These are phyloP conservation scores for Daldinia decipiens DNA, from an alignment of 495 filamentous ascomycete genomes.

Conservation along the genomic window DNA sequence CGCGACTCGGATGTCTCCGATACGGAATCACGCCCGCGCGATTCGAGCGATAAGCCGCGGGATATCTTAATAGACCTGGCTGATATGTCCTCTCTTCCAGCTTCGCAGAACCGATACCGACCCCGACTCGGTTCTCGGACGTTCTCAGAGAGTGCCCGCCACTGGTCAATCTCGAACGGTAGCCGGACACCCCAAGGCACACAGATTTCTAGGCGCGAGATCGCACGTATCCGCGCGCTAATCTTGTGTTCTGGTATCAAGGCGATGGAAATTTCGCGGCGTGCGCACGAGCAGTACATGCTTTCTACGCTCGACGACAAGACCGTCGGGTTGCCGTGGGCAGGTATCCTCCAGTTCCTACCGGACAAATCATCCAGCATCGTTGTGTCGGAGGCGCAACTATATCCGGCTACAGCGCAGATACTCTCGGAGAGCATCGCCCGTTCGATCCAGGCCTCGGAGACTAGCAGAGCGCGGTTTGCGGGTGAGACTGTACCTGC, in stretches of 20 bases:
- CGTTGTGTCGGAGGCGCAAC: constrained; percentile 65
- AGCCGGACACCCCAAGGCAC: constrained; percentile 52
- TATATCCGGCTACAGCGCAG: constrained; percentile 76
- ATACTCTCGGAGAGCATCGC: constrained; percentile 68
- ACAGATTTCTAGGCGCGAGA: constrained; percentile 69
- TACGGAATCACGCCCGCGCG: constrained; percentile 45
- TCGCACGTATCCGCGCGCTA: constrained; percentile 76
- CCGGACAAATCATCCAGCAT: constrained; percentile 52
- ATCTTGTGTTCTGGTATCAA: constrained; percentile 87
- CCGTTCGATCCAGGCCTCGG: constrained; percentile 62
- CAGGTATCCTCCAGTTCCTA: constrained; percentile 50
- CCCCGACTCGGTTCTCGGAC: constrained; percentile 21
- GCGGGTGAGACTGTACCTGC: constrained; percentile 43
- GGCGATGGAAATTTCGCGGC: constrained; percentile 77
- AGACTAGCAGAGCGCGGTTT: constrained; percentile 61
- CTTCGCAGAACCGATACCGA: constrained; percentile 28
- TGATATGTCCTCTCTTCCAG: constrained; percentile 44
- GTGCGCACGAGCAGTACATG: constrained; percentile 62
- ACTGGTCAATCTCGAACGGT: constrained; percentile 80
- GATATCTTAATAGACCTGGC: constrained; percentile 37
- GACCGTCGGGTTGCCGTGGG: constrained; percentile 42
- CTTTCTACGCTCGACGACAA: constrained; percentile 31
- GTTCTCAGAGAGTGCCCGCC: constrained; percentile 51
- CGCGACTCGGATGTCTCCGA: constrained; percentile 52
- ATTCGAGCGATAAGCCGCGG: constrained; percentile 15